Evolutionary conservation across 805 yeast species (phyloP).

Genomic region (Yamadazyma endophytica): DNA sequence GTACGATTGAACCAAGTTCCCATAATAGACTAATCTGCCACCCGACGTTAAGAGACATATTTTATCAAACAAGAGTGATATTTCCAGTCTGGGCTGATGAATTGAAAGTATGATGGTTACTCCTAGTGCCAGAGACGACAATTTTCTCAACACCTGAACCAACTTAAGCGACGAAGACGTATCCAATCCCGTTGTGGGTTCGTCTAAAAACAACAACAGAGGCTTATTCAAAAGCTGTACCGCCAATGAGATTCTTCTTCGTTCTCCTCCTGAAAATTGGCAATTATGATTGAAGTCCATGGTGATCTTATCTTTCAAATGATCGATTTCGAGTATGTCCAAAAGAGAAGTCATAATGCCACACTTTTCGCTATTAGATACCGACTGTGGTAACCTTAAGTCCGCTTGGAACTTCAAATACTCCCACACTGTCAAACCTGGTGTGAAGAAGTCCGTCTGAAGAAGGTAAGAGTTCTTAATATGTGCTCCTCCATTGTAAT

Average conservation of each 20-base stretch:
- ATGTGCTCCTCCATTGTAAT: slow-evolving; percentile 18
- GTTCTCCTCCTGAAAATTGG: slow-evolving; percentile 83
- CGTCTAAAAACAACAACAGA: slow-evolving; percentile 72
- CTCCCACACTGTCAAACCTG: slow-evolving; percentile 70
- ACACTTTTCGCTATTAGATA: slow-evolving; percentile 40
- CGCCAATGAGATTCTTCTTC: slow-evolving; percentile 71
- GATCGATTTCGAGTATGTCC: slow-evolving; percentile 60
- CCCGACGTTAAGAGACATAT: slow-evolving; percentile 61
- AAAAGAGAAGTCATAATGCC: slow-evolving; percentile 57
- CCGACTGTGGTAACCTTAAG: slow-evolving; percentile 51
- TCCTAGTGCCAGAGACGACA: slow-evolving; percentile 46
- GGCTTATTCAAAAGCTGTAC: slow-evolving; percentile 76
- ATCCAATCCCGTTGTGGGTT: slow-evolving; percentile 86
- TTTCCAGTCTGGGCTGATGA: slow-evolving; percentile 83
- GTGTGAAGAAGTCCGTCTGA: slow-evolving; percentile 70
- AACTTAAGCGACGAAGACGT: slow-evolving; percentile 69
- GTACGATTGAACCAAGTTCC: slow-evolving; percentile 40
- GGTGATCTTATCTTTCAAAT: slow-evolving; percentile 56
- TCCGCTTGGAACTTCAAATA: slow-evolving; percentile 69
- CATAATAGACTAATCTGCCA: slow-evolving; percentile 48
- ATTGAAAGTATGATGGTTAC: slow-evolving; percentile 72
- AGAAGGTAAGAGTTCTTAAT: slow-evolving; percentile 58
- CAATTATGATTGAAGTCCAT: slow-evolving; percentile 29
- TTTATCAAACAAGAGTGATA: slow-evolving; percentile 62
- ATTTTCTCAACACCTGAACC: slow-evolving; percentile 53